phyloP scores from a whole-genome alignment of 495 filamentous ascomycete species.

The Alectoria sarmentosa region DNA sequence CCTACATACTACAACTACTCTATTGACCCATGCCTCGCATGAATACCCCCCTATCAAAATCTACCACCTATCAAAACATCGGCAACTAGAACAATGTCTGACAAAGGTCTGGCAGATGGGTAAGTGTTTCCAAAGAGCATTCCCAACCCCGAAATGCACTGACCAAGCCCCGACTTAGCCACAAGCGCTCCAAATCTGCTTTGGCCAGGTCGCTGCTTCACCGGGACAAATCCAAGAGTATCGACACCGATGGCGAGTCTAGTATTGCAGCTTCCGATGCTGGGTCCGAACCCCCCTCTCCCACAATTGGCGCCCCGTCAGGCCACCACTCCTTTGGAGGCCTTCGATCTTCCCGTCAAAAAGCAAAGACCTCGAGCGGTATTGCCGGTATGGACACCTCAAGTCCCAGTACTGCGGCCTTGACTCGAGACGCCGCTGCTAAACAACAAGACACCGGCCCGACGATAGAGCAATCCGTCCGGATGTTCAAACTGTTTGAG shows the following conservation, averaged over 20 bases:
- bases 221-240: conserved; percentile 42
- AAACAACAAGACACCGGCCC: conserved; percentile 33
- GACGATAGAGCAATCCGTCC: conserved; percentile 88
- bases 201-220: conserved; percentile 46
- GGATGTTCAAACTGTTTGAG: conserved; percentile 90
- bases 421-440: conserved; percentile 33
- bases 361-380: conserved; percentile 16
- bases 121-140: conserved; percentile 5
- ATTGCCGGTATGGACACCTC: conserved; percentile 24
- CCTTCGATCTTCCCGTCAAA: conserved; percentile 25
- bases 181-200: conserved; percentile 49
- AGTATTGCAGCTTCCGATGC: conserved; percentile 23
- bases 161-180: conserved; percentile 29
- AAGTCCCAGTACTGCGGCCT: conserved; percentile 30
- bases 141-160: neutral
- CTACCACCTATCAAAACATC: neutral
- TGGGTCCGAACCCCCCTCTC: conserved; percentile 30
- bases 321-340: conserved; percentile 24
- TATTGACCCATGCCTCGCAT: neutral
- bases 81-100: conserved; percentile 16
- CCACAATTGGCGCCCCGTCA: conserved; percentile 26
- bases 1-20: too few relatives aligned
- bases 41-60: neutral
- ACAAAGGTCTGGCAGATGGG: conserved; percentile 18
- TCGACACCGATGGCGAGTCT: conserved; percentile 26